phyloP scores from a whole-genome alignment of 169 alveolate genomes.

The Eimeria praecox region DNA sequence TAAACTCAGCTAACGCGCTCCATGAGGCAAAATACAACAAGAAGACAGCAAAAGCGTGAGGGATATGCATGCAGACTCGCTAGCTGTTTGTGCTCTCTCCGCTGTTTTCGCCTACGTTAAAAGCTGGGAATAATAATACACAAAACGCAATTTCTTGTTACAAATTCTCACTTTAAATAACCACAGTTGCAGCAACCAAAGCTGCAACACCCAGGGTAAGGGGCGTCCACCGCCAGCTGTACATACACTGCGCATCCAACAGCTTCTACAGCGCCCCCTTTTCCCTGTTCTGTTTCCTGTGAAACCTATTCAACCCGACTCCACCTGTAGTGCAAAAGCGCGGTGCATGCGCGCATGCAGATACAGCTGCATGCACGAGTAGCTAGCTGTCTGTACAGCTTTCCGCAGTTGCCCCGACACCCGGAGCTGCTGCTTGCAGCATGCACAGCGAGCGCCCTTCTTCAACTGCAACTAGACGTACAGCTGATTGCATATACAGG shows the following conservation, averaged over 20 bases:
- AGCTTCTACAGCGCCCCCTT: background rate
- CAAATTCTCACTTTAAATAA: background rate
- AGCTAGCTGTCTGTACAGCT: background rate
- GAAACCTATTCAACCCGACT: background rate
- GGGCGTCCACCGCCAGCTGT: background rate
- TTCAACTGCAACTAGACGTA: background rate
- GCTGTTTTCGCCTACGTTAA: background rate
- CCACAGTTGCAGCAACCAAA: background rate
- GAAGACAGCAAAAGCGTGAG: background rate
- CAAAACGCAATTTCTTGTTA: background rate
- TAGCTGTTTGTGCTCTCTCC: background rate
- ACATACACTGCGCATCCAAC: background rate
- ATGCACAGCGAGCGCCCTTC: background rate
- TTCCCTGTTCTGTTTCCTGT: background rate
- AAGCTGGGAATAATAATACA: background rate
- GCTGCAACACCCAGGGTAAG: background rate
- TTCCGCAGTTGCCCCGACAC: background rate
- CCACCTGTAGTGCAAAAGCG: background rate
- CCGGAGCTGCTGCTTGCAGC: background rate
- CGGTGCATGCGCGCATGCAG: background rate
- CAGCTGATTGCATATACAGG: background rate
- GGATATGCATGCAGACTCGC: background rate
- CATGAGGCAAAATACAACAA: background rate
- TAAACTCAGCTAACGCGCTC: constrained; percentile 46
- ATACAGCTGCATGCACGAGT: background rate